These are phyloP conservation scores for Chrysanthemum makinoi DNA, from an alignment of 129 eudicot genomes.

Conservation along the genomic window DNA sequence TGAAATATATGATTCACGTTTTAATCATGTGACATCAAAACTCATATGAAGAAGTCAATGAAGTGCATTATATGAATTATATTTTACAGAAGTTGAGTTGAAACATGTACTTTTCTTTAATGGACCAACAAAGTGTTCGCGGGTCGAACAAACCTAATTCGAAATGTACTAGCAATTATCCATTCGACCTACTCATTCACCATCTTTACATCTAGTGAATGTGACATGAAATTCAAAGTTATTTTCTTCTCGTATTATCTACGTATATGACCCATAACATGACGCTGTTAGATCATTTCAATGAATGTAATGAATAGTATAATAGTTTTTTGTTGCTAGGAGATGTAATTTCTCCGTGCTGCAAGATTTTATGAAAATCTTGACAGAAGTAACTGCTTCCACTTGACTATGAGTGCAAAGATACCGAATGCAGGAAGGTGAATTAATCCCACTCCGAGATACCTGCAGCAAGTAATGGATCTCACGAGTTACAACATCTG, in stretches of 20 bases:
- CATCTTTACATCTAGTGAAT: neutral
- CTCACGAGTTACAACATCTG: constrained; percentile 7
- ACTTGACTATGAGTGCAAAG: constrained; percentile 43
- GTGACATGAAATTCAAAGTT: neutral
- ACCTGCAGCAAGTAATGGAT: constrained; percentile 54
- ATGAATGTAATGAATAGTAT: neutral
- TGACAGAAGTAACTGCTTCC: constrained; percentile 55
- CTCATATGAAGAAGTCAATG: too few species aligned
- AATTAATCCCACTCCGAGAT: constrained; percentile 63
- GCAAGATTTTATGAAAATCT: constrained; percentile 31
- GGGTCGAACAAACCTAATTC: neutral
- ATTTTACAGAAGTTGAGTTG: too few species aligned
- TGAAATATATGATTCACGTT: too few species aligned
- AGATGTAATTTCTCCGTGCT: constrained; percentile 21
- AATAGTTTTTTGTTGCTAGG: neutral
- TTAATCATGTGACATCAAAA: too few species aligned
- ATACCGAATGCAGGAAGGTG: constrained; percentile 72
- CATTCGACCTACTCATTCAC: neutral
- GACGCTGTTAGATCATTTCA: neutral
- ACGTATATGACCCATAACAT: neutral
- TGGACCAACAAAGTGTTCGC: too few species aligned
- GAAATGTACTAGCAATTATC: neutral
- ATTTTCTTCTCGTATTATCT: neutral
- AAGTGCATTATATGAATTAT: too few species aligned
- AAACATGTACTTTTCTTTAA: too few species aligned